Percentiles rank a stretch among this genome's conserved stretches.
phyloP scores from a whole-genome alignment of 345 rosid genomes.

The Sapria himalayana region DNA sequence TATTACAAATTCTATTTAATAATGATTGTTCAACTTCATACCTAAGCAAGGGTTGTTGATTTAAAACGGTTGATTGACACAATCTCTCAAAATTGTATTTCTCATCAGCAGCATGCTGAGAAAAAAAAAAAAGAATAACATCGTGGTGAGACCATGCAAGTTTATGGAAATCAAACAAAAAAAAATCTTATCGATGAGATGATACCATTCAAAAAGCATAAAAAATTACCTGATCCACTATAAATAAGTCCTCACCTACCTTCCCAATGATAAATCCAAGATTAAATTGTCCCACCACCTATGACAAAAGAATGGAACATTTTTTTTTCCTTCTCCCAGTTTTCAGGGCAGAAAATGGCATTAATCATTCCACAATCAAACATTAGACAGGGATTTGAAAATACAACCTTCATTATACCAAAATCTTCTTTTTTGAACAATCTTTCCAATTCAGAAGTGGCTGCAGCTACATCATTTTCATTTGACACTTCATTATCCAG shows the following conservation, averaged over 20 bases:
- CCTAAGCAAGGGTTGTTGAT: conserved; percentile 90
- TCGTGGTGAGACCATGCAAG: too few relatives aligned
- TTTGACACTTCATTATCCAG: conserved; percentile 66
- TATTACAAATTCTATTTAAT: too few relatives aligned
- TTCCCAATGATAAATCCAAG: conserved; percentile 92
- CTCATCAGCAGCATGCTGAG: conserved; percentile 99
- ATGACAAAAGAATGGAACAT: not conserved
- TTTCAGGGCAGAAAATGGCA: conserved; percentile 7
- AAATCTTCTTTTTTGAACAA: conserved; percentile 81
- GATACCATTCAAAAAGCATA: conserved; percentile 8
- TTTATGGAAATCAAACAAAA: too few relatives aligned
- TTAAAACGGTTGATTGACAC: conserved; percentile 67
- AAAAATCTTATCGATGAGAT: too few relatives aligned
- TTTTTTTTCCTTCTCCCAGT: too few relatives aligned
- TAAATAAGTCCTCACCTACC: conserved; percentile 73
- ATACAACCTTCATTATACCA: conserved; percentile 62
- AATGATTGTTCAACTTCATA: conserved; percentile 21
- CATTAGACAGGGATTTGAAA: not conserved
- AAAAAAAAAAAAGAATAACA: conserved; percentile 13
- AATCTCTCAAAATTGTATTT: conserved; percentile 81
- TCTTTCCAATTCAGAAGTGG: conserved; percentile 70
- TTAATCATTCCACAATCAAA: conserved; percentile 1
- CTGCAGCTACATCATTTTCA: conserved; percentile 66
- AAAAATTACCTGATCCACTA: conserved; percentile 79
- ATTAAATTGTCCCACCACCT: conserved; percentile 96